Conservation (phyloP, 2,329 filamentous ascomycete genomes). For the Arthrobotrys pseudoclavata region DNA sequence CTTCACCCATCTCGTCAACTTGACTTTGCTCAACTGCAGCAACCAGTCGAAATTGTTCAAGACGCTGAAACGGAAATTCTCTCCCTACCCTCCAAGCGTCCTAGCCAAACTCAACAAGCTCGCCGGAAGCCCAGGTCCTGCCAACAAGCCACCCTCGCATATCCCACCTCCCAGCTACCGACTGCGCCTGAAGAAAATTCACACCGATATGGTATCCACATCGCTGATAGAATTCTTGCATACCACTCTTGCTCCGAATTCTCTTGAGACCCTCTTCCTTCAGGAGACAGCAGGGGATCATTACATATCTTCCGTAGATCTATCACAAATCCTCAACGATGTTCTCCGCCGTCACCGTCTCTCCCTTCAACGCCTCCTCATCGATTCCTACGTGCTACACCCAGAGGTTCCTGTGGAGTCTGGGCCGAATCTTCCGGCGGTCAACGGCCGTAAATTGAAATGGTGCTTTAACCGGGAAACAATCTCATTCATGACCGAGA, state of each 20-base stretch:
- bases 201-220: conserved; percentile 79
- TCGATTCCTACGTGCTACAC: conserved; percentile 65
- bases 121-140: conserved; percentile 59
- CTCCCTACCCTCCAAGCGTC: conserved; percentile 66
- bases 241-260: conserved; percentile 82
- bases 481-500: conserved; percentile 80
- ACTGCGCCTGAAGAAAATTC: conserved; percentile 79
- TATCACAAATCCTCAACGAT: conserved; percentile 79
- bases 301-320: conserved; percentile 73
- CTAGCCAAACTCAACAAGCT: conserved; percentile 61
- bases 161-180: conserved; percentile 70
- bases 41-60: conserved; percentile 83
- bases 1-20: conserved; percentile 78
- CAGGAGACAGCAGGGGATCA: conserved; percentile 73
- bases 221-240: conserved; percentile 80
- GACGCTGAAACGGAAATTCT: conserved; percentile 75
- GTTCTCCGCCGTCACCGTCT: conserved; percentile 78
- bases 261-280: conserved; percentile 82
- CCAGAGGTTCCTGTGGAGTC: conserved; percentile 62
- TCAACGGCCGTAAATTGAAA: conserved; percentile 72
- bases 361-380: conserved; percentile 79
- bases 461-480: conserved; percentile 81
- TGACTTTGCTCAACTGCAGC: conserved; percentile 81
- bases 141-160: conserved; percentile 64
- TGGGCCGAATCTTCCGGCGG: conserved; percentile 65